Evolutionary conservation across 176 grass and related monocot genomes (phyloP), one percentile per base, ranked within the genome.

Genomic region (Saccharum officinarum): DNA sequence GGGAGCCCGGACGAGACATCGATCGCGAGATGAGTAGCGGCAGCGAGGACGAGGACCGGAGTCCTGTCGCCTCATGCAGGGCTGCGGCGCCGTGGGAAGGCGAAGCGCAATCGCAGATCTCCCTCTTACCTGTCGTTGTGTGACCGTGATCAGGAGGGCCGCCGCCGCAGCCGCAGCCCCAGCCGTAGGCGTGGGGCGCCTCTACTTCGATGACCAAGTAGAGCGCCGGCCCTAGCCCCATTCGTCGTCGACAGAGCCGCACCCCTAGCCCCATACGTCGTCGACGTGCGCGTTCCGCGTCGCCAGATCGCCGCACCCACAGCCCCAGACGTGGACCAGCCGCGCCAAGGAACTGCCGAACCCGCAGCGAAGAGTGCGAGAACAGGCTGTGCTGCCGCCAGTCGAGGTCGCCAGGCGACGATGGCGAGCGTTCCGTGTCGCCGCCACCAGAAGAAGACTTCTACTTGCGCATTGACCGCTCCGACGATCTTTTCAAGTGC

Each of bases 401-500:
- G 22, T 60, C 37, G 7, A 14, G 13, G 36, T 1, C 1, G 55
- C 7, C 38, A 10, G 6, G 8, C n/a, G 18, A 10, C 36, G 20
- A 26, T 28, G 57, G 26, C 37, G 12, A 28, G 37, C 2, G 12
- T 10, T 26, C 16, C 76, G 17, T 28, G 57, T 17, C 57, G 15
- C 25, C 45, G 12, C 20, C 16, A 2, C 37, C 62, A 0, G 57
- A 63, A 5, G 39, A 65, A 1, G 59, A 18, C 14, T 65, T 22
- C 22, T 25, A 42, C 70, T 26, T 49, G 17, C 82, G 82, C 55
- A 84, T 75, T 42, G 18, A 37, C 70, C 10, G 71, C 40, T 0
- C 45, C 12, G 57, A 75, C 28, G 18, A 23, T 3, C 59, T 84
- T 20, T 84, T 84, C 82, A 47, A 11, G 25, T 84, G 82, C 71